These are phyloP conservation scores for Talaromyces sp. DNA, from an alignment of 2,329 filamentous ascomycete genomes.

Conservation along the genomic window DNA sequence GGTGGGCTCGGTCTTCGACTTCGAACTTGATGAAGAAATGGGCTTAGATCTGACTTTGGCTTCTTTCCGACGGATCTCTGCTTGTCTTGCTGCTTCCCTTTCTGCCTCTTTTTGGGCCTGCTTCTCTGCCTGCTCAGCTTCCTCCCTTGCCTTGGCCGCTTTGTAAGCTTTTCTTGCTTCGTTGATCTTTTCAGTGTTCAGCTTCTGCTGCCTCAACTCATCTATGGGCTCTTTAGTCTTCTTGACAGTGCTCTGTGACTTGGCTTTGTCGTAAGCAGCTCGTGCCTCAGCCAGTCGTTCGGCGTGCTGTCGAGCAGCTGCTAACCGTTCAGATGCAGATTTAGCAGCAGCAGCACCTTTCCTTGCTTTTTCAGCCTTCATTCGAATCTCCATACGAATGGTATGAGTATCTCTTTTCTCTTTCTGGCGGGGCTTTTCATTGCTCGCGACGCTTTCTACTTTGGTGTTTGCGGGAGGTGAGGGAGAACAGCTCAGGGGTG, in stretches of 20 bases:
- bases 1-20: neutral
- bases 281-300: constrained; percentile 18
- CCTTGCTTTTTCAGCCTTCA: constrained; percentile 13
- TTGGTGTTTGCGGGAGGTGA: constrained; percentile 16
- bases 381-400: constrained; percentile 17
- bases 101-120: neutral
- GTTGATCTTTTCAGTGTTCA: constrained; percentile 16
- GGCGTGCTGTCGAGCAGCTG: constrained; percentile 16
- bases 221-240: constrained; percentile 1
- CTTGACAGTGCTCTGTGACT: constrained; percentile 4
- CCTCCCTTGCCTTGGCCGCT: constrained; percentile 14
- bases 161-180: constrained; percentile 17
- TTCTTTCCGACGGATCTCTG: neutral
- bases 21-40: neutral
- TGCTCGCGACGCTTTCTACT: constrained; percentile 8
- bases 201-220: constrained; percentile 9
- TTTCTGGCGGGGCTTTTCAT: neutral
- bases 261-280: constrained; percentile 16
- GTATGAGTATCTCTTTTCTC: constrained; percentile 12
- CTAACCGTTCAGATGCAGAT: constrained; percentile 9
- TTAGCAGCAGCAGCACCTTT: constrained; percentile 14
- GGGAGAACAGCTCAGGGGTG: constrained; percentile 8
- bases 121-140: neutral
- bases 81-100: neutral
- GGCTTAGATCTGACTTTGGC: constrained; percentile 3